Base-by-base conservation (phyloP, 192 early-diverging fungal species). In the Radiomyces spectabilis region DNA sequence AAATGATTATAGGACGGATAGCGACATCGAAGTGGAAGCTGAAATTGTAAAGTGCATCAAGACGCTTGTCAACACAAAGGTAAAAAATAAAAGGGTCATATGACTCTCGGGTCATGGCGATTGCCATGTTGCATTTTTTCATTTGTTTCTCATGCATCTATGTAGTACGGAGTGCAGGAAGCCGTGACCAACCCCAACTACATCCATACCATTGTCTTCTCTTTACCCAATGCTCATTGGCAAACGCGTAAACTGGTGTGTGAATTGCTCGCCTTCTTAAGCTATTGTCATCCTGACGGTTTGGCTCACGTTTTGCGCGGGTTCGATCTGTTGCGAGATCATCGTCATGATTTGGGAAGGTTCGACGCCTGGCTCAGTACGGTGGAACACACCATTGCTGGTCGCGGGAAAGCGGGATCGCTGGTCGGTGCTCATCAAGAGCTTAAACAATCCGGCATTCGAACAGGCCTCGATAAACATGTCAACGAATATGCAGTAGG, bases 31-130 rank as follows among this genome's bases (percentile, higher is more conserved):
- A 49, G 55, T 86, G 75, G 87, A 89, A 57, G 69, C 80, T 32
- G 88, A 86, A 67, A 83, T 90, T 51, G 77, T 85, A 21, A 85
- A 85, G 49, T 88, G 86, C 59, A 78, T 90, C 46, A 88, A 90
- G 55, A 75, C 79, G 0, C 49, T 90, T 10, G 69, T 90, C 41
- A 90, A 90, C 45, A 81, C 75, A 43, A 62, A 72, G 67, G 69
- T 66, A 66, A 21, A 55, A 47, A 4, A 3, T 26, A 22, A 15
- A 22, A 31, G 37, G 1, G 15, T 9, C 7, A 12, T 0, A 9
- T 3, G n/a, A 9, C 33, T 21, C 19, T 55, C 13, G 24, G 1
- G n/a, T n/a, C n/a, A n/a, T n/a, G n/a, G n/a, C n/a, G n/a, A n/a
- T n/a, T n/a, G n/a, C n/a, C n/a, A n/a, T n/a, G n/a, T n/a, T n/a